phyloP scores from a whole-genome alignment of 2,329 filamentous ascomycete species.

The Lachnellula willkommii region DNA sequence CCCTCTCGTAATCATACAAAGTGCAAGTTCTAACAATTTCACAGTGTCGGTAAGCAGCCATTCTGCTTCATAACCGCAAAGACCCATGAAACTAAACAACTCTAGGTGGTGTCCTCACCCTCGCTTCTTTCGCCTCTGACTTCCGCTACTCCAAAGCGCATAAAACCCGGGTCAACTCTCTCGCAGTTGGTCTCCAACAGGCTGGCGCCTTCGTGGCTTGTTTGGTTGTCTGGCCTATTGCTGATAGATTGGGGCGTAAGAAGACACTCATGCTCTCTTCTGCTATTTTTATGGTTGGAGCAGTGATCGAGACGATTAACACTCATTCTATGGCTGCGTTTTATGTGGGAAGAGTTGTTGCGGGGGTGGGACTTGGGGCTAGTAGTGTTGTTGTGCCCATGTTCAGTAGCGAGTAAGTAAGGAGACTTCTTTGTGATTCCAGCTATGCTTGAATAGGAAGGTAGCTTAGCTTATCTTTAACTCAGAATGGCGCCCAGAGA shows the following conservation, averaged over 20 bases:
- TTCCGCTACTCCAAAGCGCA: conserved; percentile 37
- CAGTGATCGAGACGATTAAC: conserved; percentile 41
- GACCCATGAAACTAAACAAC: too few relatives aligned
- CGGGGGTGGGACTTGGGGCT: conserved; percentile 43
- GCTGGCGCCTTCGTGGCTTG: conserved; percentile 47
- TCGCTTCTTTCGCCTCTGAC: conserved; percentile 39
- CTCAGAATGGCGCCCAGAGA: conserved; percentile 37
- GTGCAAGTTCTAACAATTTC: conserved; percentile 13
- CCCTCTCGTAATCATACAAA: not conserved
- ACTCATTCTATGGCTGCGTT: conserved; percentile 34
- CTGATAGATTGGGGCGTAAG: conserved; percentile 39
- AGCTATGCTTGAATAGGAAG: too few relatives aligned
- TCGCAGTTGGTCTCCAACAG: conserved; percentile 46
- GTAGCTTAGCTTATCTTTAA: too few relatives aligned
- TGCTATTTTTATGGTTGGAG: conserved; percentile 34
- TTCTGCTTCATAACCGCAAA: not conserved
- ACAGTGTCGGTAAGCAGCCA: conserved; percentile 30
- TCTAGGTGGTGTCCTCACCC: conserved; percentile 41
- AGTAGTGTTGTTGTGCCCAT: conserved; percentile 41
- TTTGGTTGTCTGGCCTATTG: conserved; percentile 45
- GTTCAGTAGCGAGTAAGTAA: conserved; percentile 33
- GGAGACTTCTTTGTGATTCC: too few relatives aligned
- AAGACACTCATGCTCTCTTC: conserved; percentile 36
- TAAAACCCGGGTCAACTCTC: conserved; percentile 39
- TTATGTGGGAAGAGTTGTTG: conserved; percentile 43